Conservation (phyloP, 805 yeast genomes). For the Candida anglica region DNA sequence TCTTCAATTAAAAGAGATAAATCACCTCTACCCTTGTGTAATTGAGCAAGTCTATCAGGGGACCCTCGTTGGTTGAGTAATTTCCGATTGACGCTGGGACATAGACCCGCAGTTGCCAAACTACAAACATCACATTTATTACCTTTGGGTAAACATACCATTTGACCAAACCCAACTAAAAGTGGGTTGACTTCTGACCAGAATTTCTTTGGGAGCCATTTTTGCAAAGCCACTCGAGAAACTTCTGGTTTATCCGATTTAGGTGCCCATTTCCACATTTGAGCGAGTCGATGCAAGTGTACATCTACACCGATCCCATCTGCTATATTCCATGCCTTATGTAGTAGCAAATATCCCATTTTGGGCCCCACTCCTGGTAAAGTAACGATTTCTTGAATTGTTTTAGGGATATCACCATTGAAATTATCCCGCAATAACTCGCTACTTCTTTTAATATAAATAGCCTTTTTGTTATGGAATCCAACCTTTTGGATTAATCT, state of each 20-base stretch:
- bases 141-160: slow-evolving; percentile 71
- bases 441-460: slow-evolving; percentile 60
- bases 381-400: slow-evolving; percentile 57
- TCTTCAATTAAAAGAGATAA: slow-evolving; percentile 16
- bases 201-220: slow-evolving; percentile 66
- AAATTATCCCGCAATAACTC: slow-evolving; percentile 46
- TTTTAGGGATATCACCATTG: slow-evolving; percentile 69
- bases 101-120: slow-evolving; percentile 48
- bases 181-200: slow-evolving; percentile 88
- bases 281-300: slow-evolving; percentile 77
- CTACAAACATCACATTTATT: slow-evolving; percentile 69
- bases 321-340: slow-evolving; percentile 74
- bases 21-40: slow-evolving; percentile 30
- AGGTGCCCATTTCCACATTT: slow-evolving; percentile 76
- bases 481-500: slow-evolving; percentile 74
- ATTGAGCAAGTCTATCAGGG: slow-evolving; percentile 23
- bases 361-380: slow-evolving; percentile 96
- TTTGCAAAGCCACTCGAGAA: slow-evolving; percentile 63
- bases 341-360: slow-evolving; percentile 82
- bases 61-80: slow-evolving; percentile 24
- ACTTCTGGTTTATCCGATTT: slow-evolving; percentile 64
- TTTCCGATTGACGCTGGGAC: slow-evolving; percentile 54
- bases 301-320: slow-evolving; percentile 94
- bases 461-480: slow-evolving; percentile 78
- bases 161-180: slow-evolving; percentile 92